Conservation (phyloP, 1,284 basidiomycete species). For the Moesziomyces sp. region DNA sequence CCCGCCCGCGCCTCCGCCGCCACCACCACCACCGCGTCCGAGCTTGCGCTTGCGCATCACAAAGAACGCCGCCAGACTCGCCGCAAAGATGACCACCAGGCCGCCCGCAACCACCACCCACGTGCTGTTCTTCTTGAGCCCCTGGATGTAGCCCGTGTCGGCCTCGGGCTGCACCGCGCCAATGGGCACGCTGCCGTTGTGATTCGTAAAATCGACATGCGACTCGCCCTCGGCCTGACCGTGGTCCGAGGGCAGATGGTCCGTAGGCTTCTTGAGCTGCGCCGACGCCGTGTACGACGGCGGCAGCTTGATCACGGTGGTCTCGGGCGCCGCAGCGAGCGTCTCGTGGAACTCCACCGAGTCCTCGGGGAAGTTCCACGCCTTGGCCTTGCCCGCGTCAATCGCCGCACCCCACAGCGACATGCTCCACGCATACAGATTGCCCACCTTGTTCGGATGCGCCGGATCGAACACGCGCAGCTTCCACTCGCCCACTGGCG, state of each 20-base stretch:
- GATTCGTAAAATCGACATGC: slow-evolving; percentile 66
- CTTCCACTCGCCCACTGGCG: slow-evolving; percentile 91
- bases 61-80: slow-evolving; percentile 74
- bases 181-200: slow-evolving; percentile 55
- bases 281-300: slow-evolving; percentile 67
- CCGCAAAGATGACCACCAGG: slow-evolving; percentile 77
- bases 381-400: slow-evolving; percentile 76
- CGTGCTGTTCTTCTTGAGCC: slow-evolving; percentile 78
- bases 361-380: slow-evolving; percentile 64
- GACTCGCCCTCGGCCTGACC: slow-evolving; percentile 69
- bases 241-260: slow-evolving; percentile 86
- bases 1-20: slow-evolving; percentile 21
- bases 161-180: slow-evolving; percentile 64
- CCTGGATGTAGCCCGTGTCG: slow-evolving; percentile 87
- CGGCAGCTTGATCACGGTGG: slow-evolving; percentile 62
- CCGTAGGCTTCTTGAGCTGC: slow-evolving; percentile 78
- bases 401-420: slow-evolving; percentile 91
- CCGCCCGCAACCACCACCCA: slow-evolving; percentile 86
- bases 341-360: slow-evolving; percentile 66
- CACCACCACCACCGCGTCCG: slow-evolving; percentile 62
- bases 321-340: slow-evolving; percentile 71
- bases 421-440: slow-evolving; percentile 90
- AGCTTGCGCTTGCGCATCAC: slow-evolving; percentile 74
- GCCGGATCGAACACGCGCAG: slow-evolving; percentile 82
- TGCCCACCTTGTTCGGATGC: slow-evolving; percentile 73